Percentiles rank a stretch among this genome's conserved stretches.
Conservation (phyloP, 306 rosid genomes). For the Acacia acuminata region DNA sequence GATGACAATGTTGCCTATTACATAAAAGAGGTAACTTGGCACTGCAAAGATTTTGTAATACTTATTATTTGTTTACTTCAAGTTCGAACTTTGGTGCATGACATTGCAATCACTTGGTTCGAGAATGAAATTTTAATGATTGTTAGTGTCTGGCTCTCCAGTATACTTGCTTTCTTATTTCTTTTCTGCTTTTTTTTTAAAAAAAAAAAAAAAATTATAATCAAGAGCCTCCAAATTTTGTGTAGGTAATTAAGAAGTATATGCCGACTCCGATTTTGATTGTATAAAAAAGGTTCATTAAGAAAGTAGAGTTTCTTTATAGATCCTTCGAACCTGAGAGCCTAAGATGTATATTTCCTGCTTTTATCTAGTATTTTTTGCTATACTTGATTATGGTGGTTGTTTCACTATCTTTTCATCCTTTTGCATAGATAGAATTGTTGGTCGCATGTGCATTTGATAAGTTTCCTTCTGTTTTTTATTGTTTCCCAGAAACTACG, state of each 20-base stretch:
- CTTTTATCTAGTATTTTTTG: conserved; percentile 16
- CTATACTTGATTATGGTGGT: conserved; percentile 15
- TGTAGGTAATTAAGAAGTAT: neutral
- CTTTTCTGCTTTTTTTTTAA: conserved; percentile 1
- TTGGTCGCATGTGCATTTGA: conserved; percentile 25
- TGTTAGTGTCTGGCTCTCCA: conserved; percentile 4
- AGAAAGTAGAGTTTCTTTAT: neutral
- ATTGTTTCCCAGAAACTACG: conserved; percentile 72
- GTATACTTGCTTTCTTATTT: conserved; percentile 24
- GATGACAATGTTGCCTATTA: conserved; percentile 77
- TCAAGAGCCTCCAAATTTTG: conserved; percentile 42
- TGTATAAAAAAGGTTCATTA: neutral
- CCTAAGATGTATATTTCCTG: neutral
- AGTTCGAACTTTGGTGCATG: conserved; percentile 1
- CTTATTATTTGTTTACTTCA: neutral
- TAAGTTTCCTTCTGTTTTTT: conserved; percentile 33
- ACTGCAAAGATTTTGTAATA: neutral
- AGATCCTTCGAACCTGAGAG: neutral
- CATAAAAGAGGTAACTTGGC: conserved; percentile 69
- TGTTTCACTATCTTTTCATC: conserved; percentile 15
- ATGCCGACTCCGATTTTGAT: neutral
- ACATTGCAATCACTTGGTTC: neutral
- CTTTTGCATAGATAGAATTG: conserved; percentile 19
- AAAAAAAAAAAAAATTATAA: too few species aligned
- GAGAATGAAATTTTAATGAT: conserved; percentile 3